A percentile compares a stretch with the other conserved stretches of the same genome.
Evolutionary conservation across 2,329 filamentous ascomycete species (phyloP).

Genomic region (Fusarium praegraminearum): DNA sequence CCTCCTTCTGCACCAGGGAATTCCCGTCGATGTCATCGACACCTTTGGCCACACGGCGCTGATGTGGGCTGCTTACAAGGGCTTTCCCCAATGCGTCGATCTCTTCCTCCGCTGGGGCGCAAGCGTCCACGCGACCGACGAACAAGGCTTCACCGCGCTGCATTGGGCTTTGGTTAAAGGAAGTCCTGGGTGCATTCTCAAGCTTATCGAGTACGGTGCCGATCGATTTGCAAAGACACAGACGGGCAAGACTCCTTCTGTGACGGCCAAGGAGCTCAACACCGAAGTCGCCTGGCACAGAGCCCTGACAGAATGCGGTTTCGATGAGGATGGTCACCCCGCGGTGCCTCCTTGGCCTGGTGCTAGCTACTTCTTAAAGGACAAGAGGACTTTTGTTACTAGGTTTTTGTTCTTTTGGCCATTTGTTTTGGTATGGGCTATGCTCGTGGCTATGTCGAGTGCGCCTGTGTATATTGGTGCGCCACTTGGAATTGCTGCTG

Average conservation of each 20-base stretch:
- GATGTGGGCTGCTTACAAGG: slow-evolving; percentile 99
- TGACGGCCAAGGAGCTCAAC: slow-evolving; percentile 91
- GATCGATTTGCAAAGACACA: slow-evolving; percentile 92
- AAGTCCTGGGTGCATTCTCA: slow-evolving; percentile 87
- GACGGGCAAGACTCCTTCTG: slow-evolving; percentile 89
- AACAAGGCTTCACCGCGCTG: slow-evolving; percentile 92
- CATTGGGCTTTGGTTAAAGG: slow-evolving; percentile 98
- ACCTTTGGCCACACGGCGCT: slow-evolving; percentile 91
- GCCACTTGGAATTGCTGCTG: slow-evolving; percentile 74
- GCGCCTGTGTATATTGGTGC: slow-evolving; percentile 80
- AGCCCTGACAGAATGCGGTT: slow-evolving; percentile 86
- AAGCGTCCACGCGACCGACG: slow-evolving; percentile 89
- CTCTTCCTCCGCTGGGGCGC: slow-evolving; percentile 95
- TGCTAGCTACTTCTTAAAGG: slow-evolving; percentile 78
- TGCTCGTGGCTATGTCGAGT: slow-evolving; percentile 78
- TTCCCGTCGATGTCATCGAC: slow-evolving; percentile 92
- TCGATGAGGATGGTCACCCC: slow-evolving; percentile 80
- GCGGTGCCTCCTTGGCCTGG: slow-evolving; percentile 77
- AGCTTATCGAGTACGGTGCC: slow-evolving; percentile 93
- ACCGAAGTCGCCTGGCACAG: slow-evolving; percentile 84
- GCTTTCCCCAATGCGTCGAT: slow-evolving; percentile 91
- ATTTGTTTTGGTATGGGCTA: slow-evolving; percentile 78
- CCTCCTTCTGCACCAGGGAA: slow-evolving; percentile 92
- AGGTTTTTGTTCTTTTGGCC: slow-evolving; percentile 94
- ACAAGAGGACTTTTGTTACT: slow-evolving; percentile 80